These are phyloP conservation scores for Fomitopsis betulina DNA, from an alignment of 1,284 basidiomycete genomes.

Conservation along the genomic window DNA sequence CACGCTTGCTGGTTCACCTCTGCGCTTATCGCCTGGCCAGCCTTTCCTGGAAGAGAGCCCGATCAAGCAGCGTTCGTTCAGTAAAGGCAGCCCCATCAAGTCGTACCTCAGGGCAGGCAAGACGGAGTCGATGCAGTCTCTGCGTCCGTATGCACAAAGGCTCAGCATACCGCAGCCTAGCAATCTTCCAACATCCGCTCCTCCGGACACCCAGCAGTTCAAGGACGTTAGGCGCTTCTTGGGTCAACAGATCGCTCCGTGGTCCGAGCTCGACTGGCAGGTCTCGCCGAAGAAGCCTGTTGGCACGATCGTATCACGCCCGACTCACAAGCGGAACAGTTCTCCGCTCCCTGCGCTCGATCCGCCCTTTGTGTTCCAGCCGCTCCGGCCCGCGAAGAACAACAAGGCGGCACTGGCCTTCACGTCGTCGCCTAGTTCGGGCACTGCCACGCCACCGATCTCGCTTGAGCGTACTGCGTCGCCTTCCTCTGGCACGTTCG, in stretches of 20 bases:
- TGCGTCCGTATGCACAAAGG: conserved; percentile 56
- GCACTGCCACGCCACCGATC: conserved; percentile 10
- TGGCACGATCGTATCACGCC: conserved; percentile 21
- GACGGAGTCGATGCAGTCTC: conserved; percentile 47
- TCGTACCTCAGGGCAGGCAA: conserved; percentile 28
- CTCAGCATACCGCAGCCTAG: conserved; percentile 22
- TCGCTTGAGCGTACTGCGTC: background rate
- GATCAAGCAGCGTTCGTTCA: conserved; percentile 26
- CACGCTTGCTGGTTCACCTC: conserved; percentile 43
- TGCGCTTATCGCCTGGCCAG: conserved; percentile 24
- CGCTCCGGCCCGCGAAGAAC: conserved; percentile 46
- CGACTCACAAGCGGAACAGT: conserved; percentile 47
- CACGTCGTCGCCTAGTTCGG: conserved; percentile 12
- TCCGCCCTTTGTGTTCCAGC: conserved; percentile 50
- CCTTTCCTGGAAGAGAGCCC: conserved; percentile 31
- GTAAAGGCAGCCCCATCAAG: conserved; percentile 21
- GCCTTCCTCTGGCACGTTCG: conserved; percentile 40
- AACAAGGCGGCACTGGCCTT: conserved; percentile 17
- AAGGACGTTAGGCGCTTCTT: conserved; percentile 26
- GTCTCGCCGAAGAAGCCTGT: conserved; percentile 41
- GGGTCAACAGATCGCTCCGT: conserved; percentile 61
- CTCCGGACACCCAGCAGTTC: conserved; percentile 8
- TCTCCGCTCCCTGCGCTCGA: conserved; percentile 48
- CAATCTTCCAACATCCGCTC: background rate
- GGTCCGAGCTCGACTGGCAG: conserved; percentile 46